These are phyloP conservation scores for Lactifluus pinguis DNA, from an alignment of 768 basidiomycete species.

Conservation along the genomic window DNA sequence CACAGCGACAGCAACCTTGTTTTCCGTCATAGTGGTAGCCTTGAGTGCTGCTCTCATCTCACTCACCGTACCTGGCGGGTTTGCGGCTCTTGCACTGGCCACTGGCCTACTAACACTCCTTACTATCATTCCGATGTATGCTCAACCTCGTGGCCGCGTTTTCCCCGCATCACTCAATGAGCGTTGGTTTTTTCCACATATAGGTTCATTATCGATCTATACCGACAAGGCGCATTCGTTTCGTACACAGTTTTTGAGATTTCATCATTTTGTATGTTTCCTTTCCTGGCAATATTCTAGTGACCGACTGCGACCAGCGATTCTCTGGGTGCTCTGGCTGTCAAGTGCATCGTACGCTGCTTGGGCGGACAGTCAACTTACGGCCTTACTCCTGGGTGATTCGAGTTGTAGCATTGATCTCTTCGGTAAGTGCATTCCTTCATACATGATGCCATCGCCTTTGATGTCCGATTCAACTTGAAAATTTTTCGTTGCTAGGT, in stretches of 20 bases:
- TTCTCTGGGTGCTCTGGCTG: constrained; percentile 35
- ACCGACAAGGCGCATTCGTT: constrained; percentile 30
- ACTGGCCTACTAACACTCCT: constrained; percentile 24
- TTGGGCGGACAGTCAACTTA: neutral
- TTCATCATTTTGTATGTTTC: constrained; percentile 29
- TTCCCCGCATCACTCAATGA: neutral
- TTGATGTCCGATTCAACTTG: neutral
- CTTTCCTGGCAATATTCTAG: neutral
- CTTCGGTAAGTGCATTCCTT: neutral
- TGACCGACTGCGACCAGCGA: constrained; percentile 17
- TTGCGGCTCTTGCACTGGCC: constrained; percentile 26
- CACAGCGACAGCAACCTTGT: constrained; percentile 15
- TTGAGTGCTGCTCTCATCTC: constrained; percentile 25
- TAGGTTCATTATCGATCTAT: constrained; percentile 30
- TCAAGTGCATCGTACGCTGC: constrained; percentile 28
- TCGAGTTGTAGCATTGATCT: constrained; percentile 16
- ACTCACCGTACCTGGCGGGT: constrained; percentile 18
- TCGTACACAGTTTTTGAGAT: constrained; percentile 34
- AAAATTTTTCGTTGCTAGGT: neutral
- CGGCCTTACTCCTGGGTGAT: neutral
- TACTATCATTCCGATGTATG: constrained; percentile 26
- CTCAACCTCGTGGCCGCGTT: neutral
- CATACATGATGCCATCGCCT: neutral
- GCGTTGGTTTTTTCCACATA: neutral
- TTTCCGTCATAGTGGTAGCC: constrained; percentile 28